Conservation (phyloP, 2,329 filamentous ascomycete species). For the Colletotrichum sp. region DNA sequence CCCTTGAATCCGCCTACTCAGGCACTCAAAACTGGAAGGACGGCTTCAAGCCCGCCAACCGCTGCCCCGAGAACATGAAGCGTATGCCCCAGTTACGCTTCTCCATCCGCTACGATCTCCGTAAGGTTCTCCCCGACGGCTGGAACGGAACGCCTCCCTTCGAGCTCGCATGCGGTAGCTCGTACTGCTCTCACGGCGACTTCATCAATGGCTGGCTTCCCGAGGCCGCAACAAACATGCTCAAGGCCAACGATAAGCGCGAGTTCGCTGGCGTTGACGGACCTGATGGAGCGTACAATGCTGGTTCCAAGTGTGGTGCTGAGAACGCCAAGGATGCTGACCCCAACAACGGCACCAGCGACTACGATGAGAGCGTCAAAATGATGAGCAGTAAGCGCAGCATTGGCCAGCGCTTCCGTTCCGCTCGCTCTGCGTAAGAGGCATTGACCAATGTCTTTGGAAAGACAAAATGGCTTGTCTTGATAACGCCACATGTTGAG, state of each 20-base stretch:
- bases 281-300: conserved; percentile 28
- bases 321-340: conserved; percentile 44
- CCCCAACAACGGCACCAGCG: conserved; percentile 42
- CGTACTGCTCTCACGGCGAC: conserved; percentile 49
- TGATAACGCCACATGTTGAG: not conserved
- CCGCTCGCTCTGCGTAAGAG: not conserved
- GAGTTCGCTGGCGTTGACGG: conserved; percentile 40
- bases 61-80: conserved; percentile 48
- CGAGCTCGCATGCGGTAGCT: conserved; percentile 45
- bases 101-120: conserved; percentile 51
- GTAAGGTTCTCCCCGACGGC: conserved; percentile 45
- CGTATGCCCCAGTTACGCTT: conserved; percentile 52
- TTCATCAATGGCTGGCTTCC: conserved; percentile 53
- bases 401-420: conserved; percentile 2
- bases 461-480: not conserved
- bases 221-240: conserved; percentile 45
- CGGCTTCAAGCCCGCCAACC: conserved; percentile 29
- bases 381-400: conserved; percentile 12
- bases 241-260: conserved; percentile 38
- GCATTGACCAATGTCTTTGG: not conserved
- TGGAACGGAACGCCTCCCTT: conserved; percentile 49
- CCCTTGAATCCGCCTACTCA: conserved; percentile 26
- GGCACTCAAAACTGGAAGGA: conserved; percentile 19
- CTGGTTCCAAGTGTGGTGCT: conserved; percentile 24
- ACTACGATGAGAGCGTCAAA: conserved; percentile 36